These are phyloP conservation scores for Cladosporium sp. DNA, from an alignment of 2,329 filamentous ascomycete species.

Conservation along the genomic window DNA sequence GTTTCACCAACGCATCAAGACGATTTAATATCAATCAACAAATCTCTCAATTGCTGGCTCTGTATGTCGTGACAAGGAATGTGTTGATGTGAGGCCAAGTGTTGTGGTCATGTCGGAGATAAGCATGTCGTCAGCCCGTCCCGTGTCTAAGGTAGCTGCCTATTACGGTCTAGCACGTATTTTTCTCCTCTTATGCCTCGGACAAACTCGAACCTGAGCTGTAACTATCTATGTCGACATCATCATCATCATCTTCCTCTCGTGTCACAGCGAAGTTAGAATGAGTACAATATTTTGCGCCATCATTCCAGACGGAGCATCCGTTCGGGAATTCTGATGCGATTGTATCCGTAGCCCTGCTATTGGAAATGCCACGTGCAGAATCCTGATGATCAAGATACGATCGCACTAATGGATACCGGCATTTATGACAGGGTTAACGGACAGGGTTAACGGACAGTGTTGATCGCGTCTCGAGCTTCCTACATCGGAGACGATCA, in stretches of 20 bases:
- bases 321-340: neutral
- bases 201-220: neutral
- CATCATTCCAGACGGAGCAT: neutral
- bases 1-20: neutral
- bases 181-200: neutral
- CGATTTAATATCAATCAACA: neutral
- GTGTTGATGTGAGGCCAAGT: neutral
- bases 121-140: neutral
- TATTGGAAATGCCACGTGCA: neutral
- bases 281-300: neutral
- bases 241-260: neutral
- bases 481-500: conserved; percentile 1
- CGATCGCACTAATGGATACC: conserved; percentile 12
- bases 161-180: conserved; percentile 4
- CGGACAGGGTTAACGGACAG: neutral
- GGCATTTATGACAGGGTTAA: neutral
- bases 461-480: conserved; percentile 9
- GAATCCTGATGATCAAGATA: neutral
- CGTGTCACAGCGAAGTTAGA: neutral
- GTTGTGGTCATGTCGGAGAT: neutral
- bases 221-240: neutral
- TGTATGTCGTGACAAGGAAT: neutral
- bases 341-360: neutral
- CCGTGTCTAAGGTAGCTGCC: conserved; percentile 1
- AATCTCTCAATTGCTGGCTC: neutral